phyloP scores from a whole-genome alignment of 1,139 yeast genomes.

The Suhomyces bokatorum region DNA sequence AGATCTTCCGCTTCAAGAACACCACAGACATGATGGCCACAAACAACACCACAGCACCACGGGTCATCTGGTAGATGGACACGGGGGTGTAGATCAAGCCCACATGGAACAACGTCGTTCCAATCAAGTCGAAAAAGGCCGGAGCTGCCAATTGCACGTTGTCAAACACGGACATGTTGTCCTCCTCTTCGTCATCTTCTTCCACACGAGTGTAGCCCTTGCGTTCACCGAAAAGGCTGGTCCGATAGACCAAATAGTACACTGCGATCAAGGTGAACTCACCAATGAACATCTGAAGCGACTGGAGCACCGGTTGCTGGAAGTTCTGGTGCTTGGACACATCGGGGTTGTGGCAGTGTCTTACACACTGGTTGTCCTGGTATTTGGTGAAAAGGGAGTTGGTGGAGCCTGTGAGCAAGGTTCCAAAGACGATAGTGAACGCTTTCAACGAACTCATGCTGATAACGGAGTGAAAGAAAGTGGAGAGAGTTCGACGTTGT shows the following conservation, averaged over 20 bases:
- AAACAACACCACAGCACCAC: constrained; percentile 76
- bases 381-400: constrained; percentile 75
- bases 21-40: constrained; percentile 72
- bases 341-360: constrained; percentile 51
- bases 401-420: constrained; percentile 68
- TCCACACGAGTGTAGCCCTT: constrained; percentile 20
- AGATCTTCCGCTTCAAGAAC: constrained; percentile 57
- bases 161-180: constrained; percentile 20
- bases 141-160: constrained; percentile 53
- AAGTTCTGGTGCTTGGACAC: constrained; percentile 44
- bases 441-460: constrained; percentile 8
- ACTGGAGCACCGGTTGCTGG: constrained; percentile 79
- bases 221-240: constrained; percentile 16
- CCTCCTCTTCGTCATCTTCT: constrained; percentile 10
- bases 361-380: constrained; percentile 77
- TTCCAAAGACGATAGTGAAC: constrained; percentile 43
- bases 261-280: constrained; percentile 57
- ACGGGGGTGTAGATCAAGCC: constrained; percentile 78
- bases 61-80: constrained; percentile 82
- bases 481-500: background rate
- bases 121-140: constrained; percentile 68
- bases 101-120: constrained; percentile 74
- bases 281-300: constrained; percentile 80
- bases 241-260: constrained; percentile 34
- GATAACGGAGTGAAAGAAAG: background rate